Evolutionary conservation across 140 eudicot genomes (phyloP).

Genomic region (Senecio squalidus): DNA sequence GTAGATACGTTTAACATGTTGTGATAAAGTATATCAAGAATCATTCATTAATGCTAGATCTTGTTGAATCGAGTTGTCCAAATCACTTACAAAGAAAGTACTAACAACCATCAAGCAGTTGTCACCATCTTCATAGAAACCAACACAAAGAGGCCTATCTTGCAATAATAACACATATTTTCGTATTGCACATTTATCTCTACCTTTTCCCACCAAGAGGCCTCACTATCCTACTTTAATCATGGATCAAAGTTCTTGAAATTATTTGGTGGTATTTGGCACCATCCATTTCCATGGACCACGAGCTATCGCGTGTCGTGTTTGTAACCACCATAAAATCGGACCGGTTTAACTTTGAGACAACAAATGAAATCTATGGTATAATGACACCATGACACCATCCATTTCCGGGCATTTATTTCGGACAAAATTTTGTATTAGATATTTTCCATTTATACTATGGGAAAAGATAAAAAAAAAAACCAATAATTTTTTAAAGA

Average conservation of each 20-base stretch:
- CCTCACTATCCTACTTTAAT: conserved; percentile 1
- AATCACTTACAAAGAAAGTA: conserved; percentile 33
- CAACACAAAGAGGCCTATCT: no score
- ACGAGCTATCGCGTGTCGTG: not conserved
- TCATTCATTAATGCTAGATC: not conserved
- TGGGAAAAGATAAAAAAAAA: no score
- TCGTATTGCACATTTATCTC: not conserved
- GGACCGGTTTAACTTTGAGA: not conserved
- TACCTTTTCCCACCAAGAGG: conserved; percentile 9
- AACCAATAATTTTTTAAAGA: no score
- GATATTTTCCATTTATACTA: no score
- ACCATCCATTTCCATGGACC: conserved; percentile 13
- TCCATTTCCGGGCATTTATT: no score
- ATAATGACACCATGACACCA: not conserved
- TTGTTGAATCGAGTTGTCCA: conserved; percentile 17
- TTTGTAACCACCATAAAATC: not conserved
- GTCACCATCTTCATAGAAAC: conserved; percentile 34
- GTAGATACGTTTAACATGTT: no score
- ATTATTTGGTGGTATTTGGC: not conserved
- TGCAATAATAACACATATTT: conserved; percentile 10
- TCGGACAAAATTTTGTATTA: no score
- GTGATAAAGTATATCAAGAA: no score
- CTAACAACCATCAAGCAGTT: conserved; percentile 35
- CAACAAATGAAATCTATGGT: not conserved
- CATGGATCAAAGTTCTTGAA: not conserved